A percentile compares a stretch with the other conserved stretches of the same genome.
phyloP scores from a whole-genome alignment of 2,329 filamentous ascomycete species.

The Exophiala sp. region DNA sequence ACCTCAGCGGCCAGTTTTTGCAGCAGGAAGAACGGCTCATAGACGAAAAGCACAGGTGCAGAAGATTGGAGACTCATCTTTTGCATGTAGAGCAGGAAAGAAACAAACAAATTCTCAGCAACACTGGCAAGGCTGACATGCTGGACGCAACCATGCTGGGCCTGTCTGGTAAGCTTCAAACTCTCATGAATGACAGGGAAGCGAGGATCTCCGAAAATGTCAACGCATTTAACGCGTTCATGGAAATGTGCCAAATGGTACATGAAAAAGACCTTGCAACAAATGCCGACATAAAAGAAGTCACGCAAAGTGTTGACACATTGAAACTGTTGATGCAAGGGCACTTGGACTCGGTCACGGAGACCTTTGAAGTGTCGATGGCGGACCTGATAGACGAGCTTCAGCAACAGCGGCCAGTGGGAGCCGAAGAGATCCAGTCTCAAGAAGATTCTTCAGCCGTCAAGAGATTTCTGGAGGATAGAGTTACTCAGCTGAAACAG shows the following conservation, averaged over 20 bases:
- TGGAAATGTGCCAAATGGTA: background rate
- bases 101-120: slow-evolving; percentile 4
- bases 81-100: slow-evolving; percentile 11
- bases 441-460: no score
- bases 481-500: no score
- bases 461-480: no score
- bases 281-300: slow-evolving; percentile 2
- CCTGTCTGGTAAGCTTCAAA: background rate
- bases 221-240: background rate
- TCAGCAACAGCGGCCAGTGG: no score
- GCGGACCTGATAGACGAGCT: no score
- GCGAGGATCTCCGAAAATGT: background rate
- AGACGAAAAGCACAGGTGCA: slow-evolving; percentile 15
- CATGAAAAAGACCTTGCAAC: slow-evolving; percentile 2
- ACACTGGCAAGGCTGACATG: background rate
- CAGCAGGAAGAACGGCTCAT: slow-evolving; percentile 7
- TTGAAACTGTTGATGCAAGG: background rate
- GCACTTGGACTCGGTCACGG: background rate
- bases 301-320: background rate
- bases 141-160: slow-evolving; percentile 1
- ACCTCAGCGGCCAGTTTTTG: slow-evolving; percentile 2
- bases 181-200: background rate
- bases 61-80: slow-evolving; percentile 20
- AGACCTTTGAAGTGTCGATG: no score
- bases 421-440: no score